phyloP scores from a whole-genome alignment of 2,329 filamentous ascomycete species.

The Aspergillus eucalypticola region DNA sequence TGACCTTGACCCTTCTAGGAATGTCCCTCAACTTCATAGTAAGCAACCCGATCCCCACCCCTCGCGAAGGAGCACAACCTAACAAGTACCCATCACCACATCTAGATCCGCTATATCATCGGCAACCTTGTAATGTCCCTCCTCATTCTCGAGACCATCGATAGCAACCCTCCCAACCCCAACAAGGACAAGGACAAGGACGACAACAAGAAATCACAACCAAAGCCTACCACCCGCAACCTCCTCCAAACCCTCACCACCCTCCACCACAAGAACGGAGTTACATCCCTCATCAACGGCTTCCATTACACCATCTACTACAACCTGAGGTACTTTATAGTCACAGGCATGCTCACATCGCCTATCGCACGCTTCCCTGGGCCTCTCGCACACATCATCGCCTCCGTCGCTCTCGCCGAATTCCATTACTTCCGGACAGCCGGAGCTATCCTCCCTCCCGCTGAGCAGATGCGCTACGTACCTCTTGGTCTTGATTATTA shows the following conservation, averaged over 20 bases:
- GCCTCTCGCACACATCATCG: background rate
- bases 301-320: background rate
- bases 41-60: background rate
- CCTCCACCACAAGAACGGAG: background rate
- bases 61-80: background rate
- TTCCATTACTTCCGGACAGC: slow-evolving; percentile 6
- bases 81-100: too few relatives aligned
- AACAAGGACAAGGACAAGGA: background rate
- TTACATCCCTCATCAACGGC: background rate
- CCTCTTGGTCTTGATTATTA: background rate
- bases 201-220: background rate
- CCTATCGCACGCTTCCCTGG: background rate
- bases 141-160: slow-evolving; percentile 8
- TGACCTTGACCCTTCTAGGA: background rate
- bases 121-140: background rate
- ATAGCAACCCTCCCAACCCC: background rate
- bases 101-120: background rate
- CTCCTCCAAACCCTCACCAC: background rate
- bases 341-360: background rate
- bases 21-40: slow-evolving; percentile 1
- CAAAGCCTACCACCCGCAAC: background rate
- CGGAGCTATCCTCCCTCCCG: background rate
- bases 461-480: background rate
- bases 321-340: background rate
- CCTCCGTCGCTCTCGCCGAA: slow-evolving; percentile 9